Evolutionary conservation across 805 yeast genomes (phyloP), one percentile per base, ranked within the genome.

Genomic region (Naumovozyma castellii): DNA sequence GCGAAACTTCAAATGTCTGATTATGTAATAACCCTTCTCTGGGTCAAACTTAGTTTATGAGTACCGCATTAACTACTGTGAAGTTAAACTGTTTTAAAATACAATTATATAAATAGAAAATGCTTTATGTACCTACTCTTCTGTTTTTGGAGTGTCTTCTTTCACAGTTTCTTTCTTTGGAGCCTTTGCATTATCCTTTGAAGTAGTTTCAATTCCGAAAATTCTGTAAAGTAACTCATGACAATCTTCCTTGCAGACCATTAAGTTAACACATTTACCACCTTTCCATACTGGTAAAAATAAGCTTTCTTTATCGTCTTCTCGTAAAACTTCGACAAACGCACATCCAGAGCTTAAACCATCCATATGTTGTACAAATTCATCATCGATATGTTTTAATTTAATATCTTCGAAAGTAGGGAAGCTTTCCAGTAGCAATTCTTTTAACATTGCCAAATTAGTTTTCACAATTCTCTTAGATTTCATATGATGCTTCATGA

Each of bases 271-370:
- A 52, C 87, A 84, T 42, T 77, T 71, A 44, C 72, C 73, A 39
- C 97, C 97, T 49, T 82, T 77, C 98, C 98, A 92, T 50, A 92
- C 68, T 10, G 98, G 97, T 59, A 82, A 76, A 45, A 84, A 76
- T 54, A 84, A 63, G 46, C 75, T 78, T 60, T 84, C 92, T 30
- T 72, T 62, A 18, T 68, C 76, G 18, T 57, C 71, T 10, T 59
- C 64, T 61, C 88, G 72, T 36, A 70, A 64, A 18, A 87, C 78
- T 40, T 71, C 75, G 55, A 94, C 69, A 57, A 92, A 84, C 33
- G 86, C 80, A 68, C 97, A 92, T 12, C 98, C 98, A 39, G 77
- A 77, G 22, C 64, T 57, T 50, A 83, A 59, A 12, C 59, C 59
- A 18, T 66, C 66, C 43, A 84, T 66, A 43, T 68, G 70, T n/a